Percentiles rank a stretch among this genome's conserved stretches.
These are phyloP conservation scores for Suillus decipiens DNA, from an alignment of 768 basidiomycete genomes.

Conservation along the genomic window DNA sequence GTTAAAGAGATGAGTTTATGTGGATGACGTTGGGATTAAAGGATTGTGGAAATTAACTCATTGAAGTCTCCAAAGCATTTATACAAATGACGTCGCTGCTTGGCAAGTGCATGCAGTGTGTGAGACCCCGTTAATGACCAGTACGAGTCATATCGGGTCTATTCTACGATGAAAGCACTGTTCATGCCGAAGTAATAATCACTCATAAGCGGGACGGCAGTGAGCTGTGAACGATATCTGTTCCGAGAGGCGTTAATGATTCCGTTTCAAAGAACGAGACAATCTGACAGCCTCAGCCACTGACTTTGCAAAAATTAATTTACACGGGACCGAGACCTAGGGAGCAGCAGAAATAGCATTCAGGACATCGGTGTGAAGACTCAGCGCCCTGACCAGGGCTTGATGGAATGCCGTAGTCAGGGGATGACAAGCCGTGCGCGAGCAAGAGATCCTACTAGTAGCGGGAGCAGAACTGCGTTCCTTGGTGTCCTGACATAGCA, in stretches of 20 bases:
- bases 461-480: not conserved
- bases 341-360: not conserved
- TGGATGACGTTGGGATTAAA: not conserved
- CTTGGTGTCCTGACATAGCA: not conserved
- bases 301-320: not conserved
- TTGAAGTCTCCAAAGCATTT: not conserved
- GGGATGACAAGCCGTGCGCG: not conserved
- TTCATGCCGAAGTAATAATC: not conserved
- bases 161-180: not conserved
- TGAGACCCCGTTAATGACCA: constrained; percentile 1
- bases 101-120: not conserved
- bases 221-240: not conserved
- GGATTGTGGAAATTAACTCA: not conserved
- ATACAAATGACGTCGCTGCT: not conserved
- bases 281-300: not conserved
- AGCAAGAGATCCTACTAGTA: not conserved
- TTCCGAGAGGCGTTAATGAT: not conserved
- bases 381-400: not conserved
- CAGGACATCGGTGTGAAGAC: too few species aligned
- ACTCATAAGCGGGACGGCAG: not conserved
- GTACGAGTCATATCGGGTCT: not conserved
- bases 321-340: not conserved
- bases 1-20: not conserved
- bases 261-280: not conserved
- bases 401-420: not conserved